These are phyloP conservation scores for Beta vulgaris DNA, from an alignment of 148 eudicot species.

Conservation along the genomic window DNA sequence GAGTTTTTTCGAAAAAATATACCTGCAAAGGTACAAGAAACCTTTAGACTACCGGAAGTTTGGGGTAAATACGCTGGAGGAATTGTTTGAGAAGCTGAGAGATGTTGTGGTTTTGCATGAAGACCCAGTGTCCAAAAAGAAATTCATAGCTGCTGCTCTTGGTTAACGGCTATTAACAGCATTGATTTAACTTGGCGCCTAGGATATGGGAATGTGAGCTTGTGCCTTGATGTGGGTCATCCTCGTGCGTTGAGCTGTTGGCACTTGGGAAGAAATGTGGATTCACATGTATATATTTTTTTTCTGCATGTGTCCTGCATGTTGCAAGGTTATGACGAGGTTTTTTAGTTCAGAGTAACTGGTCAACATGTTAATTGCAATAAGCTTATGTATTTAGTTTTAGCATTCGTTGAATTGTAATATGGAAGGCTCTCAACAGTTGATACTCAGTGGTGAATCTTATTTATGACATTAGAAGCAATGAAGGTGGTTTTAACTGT, in stretches of 20 bases:
- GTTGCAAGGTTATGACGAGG: slow-evolving; percentile 31
- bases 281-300: slow-evolving; percentile 19
- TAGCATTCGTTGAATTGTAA: slow-evolving; percentile 14
- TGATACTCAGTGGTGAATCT: neutral
- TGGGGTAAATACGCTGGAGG: slow-evolving; percentile 69
- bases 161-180: slow-evolving; percentile 21
- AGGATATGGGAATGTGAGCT: slow-evolving; percentile 5
- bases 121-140: slow-evolving; percentile 63
- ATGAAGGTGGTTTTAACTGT: neutral
- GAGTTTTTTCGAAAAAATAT: slow-evolving; percentile 65
- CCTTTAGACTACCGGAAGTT: slow-evolving; percentile 51
- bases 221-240: slow-evolving; percentile 11
- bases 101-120: slow-evolving; percentile 72
- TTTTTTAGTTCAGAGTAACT: slow-evolving; percentile 35
- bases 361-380: slow-evolving; percentile 25
- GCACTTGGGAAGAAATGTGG: slow-evolving; percentile 4
- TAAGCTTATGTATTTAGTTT: slow-evolving; percentile 18
- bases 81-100: slow-evolving; percentile 61
- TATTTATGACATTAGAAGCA: neutral
- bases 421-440: neutral
- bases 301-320: slow-evolving; percentile 17
- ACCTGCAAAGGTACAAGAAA: slow-evolving; percentile 75
- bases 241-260: slow-evolving; percentile 7
- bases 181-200: slow-evolving; percentile 1
- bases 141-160: slow-evolving; percentile 63